phyloP scores from a whole-genome alignment of 2,329 filamentous ascomycete species.

The Coniochaeta ligniaria region DNA sequence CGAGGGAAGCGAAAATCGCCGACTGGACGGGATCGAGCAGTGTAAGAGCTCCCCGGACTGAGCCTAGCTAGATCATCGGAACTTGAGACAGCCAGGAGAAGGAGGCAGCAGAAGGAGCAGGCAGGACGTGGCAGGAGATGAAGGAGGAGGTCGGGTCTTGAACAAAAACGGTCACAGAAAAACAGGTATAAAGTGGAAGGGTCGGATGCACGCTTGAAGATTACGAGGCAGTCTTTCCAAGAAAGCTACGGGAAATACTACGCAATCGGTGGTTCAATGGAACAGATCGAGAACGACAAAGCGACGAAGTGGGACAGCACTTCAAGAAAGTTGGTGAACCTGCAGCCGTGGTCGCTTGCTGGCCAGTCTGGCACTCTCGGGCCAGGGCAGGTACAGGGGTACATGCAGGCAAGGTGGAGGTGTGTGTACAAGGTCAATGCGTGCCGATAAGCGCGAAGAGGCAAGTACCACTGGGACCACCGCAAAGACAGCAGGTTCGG shows the following conservation, averaged over 20 bases:
- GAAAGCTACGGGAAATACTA: slow-evolving; percentile 1
- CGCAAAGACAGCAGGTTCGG: background rate
- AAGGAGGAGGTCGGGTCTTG: background rate
- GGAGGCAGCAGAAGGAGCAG: background rate
- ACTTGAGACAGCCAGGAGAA: background rate
- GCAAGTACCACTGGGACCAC: background rate
- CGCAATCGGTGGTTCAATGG: background rate
- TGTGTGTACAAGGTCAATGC: background rate
- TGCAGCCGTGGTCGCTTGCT: background rate
- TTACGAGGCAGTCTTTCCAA: background rate
- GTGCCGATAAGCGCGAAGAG: background rate
- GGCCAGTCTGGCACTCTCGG: background rate
- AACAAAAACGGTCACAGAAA: slow-evolving; percentile 1
- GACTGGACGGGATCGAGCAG: background rate
- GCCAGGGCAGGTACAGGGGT: background rate
- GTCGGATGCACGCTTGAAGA: background rate
- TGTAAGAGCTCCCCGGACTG: background rate
- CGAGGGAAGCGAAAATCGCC: slow-evolving; percentile 1
- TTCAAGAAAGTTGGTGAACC: background rate
- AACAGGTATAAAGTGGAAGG: background rate
- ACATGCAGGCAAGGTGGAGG: background rate
- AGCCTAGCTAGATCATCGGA: slow-evolving; percentile 1
- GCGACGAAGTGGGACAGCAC: background rate
- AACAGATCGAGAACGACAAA: slow-evolving; percentile 1
- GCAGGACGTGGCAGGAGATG: background rate